Evolutionary conservation across 1,139 yeast species (phyloP).

Genomic region (Yarrowia galli): DNA sequence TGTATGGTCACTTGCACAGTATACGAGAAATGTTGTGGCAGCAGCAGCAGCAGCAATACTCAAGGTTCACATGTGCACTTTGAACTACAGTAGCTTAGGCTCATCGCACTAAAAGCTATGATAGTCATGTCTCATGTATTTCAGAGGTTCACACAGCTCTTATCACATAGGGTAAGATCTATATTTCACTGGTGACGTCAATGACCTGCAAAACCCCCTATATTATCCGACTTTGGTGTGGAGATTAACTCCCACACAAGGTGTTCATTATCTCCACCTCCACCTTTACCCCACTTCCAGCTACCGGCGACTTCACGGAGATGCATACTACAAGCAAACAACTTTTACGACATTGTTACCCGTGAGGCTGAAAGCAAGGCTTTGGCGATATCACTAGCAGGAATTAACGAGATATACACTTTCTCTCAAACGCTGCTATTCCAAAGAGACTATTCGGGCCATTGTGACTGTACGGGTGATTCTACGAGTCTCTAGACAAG

Average conservation of each 20-base stretch:
- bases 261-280: not conserved
- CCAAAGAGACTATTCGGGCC: not conserved
- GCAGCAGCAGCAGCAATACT: not conserved
- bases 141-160: no score
- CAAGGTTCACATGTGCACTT: no score
- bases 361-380: conserved; percentile 5
- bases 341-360: not conserved
- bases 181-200: no score
- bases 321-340: conserved; percentile 1
- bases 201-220: not conserved
- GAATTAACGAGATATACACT: conserved; percentile 10
- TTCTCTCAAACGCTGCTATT: not conserved
- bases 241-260: not conserved
- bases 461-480: no score
- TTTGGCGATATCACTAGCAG: conserved; percentile 8
- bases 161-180: no score
- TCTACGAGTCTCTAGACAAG: no score
- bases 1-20: not conserved
- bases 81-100: no score
- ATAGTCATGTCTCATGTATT: no score
- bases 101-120: not conserved
- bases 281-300: conserved; percentile 29
- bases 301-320: conserved; percentile 25
- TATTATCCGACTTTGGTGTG: conserved; percentile 11
- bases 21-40: not conserved